These are phyloP conservation scores for Buxus sempervirens DNA, from an alignment of 164 flowering plant genomes.

Conservation along the genomic window DNA sequence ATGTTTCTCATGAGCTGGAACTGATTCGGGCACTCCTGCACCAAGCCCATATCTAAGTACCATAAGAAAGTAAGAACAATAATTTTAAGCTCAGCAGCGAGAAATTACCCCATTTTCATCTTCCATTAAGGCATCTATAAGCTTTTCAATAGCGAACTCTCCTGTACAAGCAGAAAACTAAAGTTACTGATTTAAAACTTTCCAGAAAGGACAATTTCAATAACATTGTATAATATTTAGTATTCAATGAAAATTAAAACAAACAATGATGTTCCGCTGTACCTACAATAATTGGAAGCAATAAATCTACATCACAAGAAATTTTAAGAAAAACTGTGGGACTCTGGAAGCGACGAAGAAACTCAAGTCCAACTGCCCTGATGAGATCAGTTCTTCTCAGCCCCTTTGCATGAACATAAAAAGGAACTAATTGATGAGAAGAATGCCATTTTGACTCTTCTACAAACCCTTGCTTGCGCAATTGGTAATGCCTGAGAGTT, in stretches of 20 bases:
- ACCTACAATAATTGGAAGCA: conserved; percentile 79
- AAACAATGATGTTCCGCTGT: conserved; percentile 1
- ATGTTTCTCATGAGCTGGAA: conserved; percentile 50
- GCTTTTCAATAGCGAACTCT: conserved; percentile 60
- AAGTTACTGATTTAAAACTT: conserved; percentile 4
- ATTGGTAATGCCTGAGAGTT: conserved; percentile 47
- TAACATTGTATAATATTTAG: background rate
- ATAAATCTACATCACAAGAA: conserved; percentile 68
- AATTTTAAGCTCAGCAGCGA: background rate
- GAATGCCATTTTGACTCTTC: conserved; percentile 38
- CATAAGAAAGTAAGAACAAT: background rate
- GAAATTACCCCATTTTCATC: conserved; percentile 41
- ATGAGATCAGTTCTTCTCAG: conserved; percentile 18
- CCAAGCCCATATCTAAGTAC: conserved; percentile 11
- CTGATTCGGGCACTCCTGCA: conserved; percentile 55
- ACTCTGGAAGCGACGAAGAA: conserved; percentile 54
- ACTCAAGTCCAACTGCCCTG: conserved; percentile 33
- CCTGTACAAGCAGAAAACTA: conserved; percentile 34
- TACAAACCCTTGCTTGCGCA: conserved; percentile 45
- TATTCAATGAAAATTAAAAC: background rate
- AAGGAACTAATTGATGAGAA: conserved; percentile 24
- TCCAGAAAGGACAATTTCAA: conserved; percentile 3
- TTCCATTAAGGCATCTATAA: conserved; percentile 37
- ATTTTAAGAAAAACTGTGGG: conserved; percentile 77
- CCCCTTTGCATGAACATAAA: conserved; percentile 26